Conservation (phyloP, 768 basidiomycete genomes). For the Naganishia vishniacii region DNA sequence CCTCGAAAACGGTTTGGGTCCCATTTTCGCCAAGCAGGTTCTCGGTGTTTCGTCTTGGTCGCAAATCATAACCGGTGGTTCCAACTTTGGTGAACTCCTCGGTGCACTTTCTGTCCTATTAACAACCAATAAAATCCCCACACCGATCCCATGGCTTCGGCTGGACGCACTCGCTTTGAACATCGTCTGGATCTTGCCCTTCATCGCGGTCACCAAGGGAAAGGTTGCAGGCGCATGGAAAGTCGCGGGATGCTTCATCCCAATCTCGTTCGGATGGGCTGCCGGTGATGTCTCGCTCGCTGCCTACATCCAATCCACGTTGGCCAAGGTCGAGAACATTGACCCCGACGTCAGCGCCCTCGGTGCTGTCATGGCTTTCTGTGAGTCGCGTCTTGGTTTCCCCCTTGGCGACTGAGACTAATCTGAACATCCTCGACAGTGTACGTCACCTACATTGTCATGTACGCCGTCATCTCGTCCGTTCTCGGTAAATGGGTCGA, state of each 20-base stretch:
- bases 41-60: slow-evolving; percentile 34
- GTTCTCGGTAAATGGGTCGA: slow-evolving; percentile 44
- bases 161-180: slow-evolving; percentile 37
- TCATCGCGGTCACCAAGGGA: slow-evolving; percentile 26
- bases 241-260: slow-evolving; percentile 35
- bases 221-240: slow-evolving; percentile 36
- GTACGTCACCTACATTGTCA: slow-evolving; percentile 34
- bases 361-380: slow-evolving; percentile 44
- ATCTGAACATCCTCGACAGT: no score
- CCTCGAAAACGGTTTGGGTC: slow-evolving; percentile 36
- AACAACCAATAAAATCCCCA: slow-evolving; percentile 25
- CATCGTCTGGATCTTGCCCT: slow-evolving; percentile 41
- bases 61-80: slow-evolving; percentile 43
- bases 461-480: slow-evolving; percentile 39
- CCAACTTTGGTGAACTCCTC: slow-evolving; percentile 37
- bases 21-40: slow-evolving; percentile 39
- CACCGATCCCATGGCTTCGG: slow-evolving; percentile 35
- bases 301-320: slow-evolving; percentile 42
- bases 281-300: slow-evolving; percentile 45
- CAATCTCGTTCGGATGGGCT: slow-evolving; percentile 41
- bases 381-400: slow-evolving; percentile 11
- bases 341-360: slow-evolving; percentile 37
- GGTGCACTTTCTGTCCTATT: slow-evolving; percentile 4
- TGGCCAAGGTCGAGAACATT: slow-evolving; percentile 32
- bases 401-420: neutral